phyloP scores from a whole-genome alignment of 495 filamentous ascomycete species.

The Podospora pseudoanserina region DNA sequence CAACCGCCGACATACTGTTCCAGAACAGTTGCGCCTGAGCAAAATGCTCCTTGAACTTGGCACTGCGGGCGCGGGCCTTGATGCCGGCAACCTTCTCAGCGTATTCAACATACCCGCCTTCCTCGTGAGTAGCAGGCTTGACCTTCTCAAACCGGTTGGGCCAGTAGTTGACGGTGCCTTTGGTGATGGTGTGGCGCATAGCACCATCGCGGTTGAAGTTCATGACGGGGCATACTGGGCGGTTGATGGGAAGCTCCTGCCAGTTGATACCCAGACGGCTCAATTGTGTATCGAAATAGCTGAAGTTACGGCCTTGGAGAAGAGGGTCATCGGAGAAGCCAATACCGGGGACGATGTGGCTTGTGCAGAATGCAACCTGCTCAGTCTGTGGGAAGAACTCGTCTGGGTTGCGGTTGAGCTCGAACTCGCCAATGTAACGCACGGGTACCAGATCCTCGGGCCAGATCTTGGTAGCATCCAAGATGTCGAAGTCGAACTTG shows the following conservation, averaged over 20 bases:
- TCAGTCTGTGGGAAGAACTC: conserved; percentile 87
- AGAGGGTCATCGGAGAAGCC: conserved; percentile 84
- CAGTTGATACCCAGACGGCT: conserved; percentile 79
- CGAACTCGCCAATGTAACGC: conserved; percentile 74
- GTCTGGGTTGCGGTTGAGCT: conserved; percentile 78
- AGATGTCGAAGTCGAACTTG: conserved; percentile 85
- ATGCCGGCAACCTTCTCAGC: conserved; percentile 63
- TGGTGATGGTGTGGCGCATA: conserved; percentile 53
- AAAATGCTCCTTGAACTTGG: conserved; percentile 80
- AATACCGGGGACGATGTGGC: conserved; percentile 81
- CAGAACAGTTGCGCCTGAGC: conserved; percentile 72
- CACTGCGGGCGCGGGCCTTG: conserved; percentile 64
- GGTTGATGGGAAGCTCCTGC: conserved; percentile 83
- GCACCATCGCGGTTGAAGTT: conserved; percentile 75
- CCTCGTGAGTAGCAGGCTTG: conserved; percentile 54
- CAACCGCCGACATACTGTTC: conserved; percentile 69
- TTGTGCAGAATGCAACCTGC: conserved; percentile 81
- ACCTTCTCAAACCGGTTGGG: conserved; percentile 70
- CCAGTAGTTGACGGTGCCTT: conserved; percentile 82
- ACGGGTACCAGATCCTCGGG: conserved; percentile 80
- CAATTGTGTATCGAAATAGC: conserved; percentile 83
- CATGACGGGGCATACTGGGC: conserved; percentile 69
- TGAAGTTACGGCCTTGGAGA: conserved; percentile 80
- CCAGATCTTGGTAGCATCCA: conserved; percentile 92
- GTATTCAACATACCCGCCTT: conserved; percentile 68